phyloP scores from a whole-genome alignment of 2,329 filamentous ascomycete species.

The Venturia effusa region DNA sequence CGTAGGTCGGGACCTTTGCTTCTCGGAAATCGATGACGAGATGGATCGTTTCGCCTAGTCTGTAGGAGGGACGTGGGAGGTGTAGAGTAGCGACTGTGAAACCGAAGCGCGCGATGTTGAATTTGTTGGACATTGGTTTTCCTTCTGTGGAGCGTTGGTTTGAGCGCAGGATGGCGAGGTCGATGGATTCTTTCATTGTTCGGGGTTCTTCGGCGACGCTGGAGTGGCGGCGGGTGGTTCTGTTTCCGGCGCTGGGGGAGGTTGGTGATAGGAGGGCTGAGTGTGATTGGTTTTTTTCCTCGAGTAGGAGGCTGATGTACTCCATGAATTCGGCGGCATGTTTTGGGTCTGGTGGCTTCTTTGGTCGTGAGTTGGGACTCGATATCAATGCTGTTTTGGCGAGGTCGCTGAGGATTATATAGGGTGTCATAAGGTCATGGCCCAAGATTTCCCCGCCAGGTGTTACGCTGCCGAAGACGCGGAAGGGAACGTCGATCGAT shows the following conservation, averaged over 20 bases:
- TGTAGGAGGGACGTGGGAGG: slow-evolving; percentile 77
- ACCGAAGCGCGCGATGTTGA: slow-evolving; percentile 90
- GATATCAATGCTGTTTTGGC: slow-evolving; percentile 43
- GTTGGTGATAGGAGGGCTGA: slow-evolving; percentile 39
- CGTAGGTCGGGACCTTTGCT: slow-evolving; percentile 72
- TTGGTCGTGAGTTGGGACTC: slow-evolving; percentile 13
- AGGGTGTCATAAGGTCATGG: slow-evolving; percentile 89
- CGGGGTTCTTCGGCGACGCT: slow-evolving; percentile 49
- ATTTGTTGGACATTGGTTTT: slow-evolving; percentile 42
- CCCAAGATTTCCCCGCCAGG: slow-evolving; percentile 75
- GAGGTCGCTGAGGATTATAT: slow-evolving; percentile 77
- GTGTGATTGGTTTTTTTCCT: slow-evolving; percentile 23
- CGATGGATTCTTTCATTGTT: slow-evolving; percentile 74
- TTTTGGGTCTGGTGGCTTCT: slow-evolving; percentile 27
- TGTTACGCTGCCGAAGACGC: slow-evolving; percentile 88
- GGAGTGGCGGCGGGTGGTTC: slow-evolving; percentile 36
- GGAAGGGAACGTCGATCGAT: slow-evolving; percentile 86
- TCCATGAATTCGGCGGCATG: slow-evolving; percentile 24
- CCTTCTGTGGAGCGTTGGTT: slow-evolving; percentile 59
- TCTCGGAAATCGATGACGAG: slow-evolving; percentile 67
- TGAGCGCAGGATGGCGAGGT: slow-evolving; percentile 71
- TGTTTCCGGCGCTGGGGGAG: slow-evolving; percentile 48
- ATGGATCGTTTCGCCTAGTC: slow-evolving; percentile 77
- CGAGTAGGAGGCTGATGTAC: slow-evolving; percentile 38
- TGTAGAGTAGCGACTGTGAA: slow-evolving; percentile 83